These are phyloP conservation scores for Aureobasidium sp. DNA, from an alignment of 2,329 filamentous ascomycete species.

Conservation along the genomic window DNA sequence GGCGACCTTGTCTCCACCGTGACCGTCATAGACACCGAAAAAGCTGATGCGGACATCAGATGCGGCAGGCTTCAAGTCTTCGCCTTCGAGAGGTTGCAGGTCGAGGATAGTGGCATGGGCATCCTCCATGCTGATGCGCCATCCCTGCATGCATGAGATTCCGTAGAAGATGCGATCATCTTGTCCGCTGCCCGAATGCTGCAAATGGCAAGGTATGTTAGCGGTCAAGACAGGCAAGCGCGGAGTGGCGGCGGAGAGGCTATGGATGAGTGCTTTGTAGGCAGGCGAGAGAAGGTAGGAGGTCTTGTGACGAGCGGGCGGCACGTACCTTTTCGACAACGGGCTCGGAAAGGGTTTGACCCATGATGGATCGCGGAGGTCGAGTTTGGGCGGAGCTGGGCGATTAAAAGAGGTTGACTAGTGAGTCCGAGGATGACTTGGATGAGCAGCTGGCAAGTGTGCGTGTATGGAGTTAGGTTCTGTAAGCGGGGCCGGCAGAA, in stretches of 20 bases:
- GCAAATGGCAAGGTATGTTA: conserved; percentile 15
- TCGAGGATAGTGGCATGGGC: conserved; percentile 86
- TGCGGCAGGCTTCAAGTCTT: conserved; percentile 48
- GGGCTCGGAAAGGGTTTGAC: conserved; percentile 98
- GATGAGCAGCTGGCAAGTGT: conserved; percentile 5
- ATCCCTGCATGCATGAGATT: conserved; percentile 98
- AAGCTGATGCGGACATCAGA: conserved; percentile 74
- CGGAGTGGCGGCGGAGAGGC: neutral
- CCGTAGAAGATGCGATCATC: conserved; percentile 91
- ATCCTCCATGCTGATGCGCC: conserved; percentile 99
- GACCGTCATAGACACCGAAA: conserved; percentile 96
- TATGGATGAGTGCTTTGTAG: neutral
- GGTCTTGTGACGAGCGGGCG: conserved; percentile 12
- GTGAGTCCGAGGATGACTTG: neutral
- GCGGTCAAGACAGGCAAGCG: neutral
- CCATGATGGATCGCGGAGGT: conserved; percentile 54
- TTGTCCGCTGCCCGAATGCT: conserved; percentile 83
- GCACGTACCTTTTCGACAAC: conserved; percentile 91
- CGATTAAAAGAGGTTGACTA: neutral
- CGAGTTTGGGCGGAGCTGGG: neutral
- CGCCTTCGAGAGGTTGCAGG: conserved; percentile 56
- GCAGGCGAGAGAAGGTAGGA: neutral
- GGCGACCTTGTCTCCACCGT: conserved; percentile 94
- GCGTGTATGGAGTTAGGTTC: neutral
- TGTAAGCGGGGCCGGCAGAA: conserved; percentile 8